Evolutionary conservation across 2,329 filamentous ascomycete genomes (phyloP), one percentile per base, ranked within the genome.

Genomic region (Fusarium haematococcum): DNA sequence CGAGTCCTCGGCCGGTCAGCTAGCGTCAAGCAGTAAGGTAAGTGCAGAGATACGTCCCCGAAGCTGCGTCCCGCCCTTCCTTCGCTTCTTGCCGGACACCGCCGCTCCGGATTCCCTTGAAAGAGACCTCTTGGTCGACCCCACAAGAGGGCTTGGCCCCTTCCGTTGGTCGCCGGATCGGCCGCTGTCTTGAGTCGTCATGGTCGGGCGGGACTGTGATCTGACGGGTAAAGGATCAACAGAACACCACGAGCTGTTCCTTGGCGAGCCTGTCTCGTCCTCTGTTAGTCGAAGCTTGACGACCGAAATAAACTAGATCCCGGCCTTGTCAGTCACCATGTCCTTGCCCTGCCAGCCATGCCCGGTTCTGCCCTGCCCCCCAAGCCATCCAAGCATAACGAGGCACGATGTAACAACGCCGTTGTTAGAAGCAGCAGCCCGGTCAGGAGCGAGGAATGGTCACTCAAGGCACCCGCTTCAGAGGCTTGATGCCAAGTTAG

Each of bases 51-150:
- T 61, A 65, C 23, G 65, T 59, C 43, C 45, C 67, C 64, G 60
- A 69, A 37, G 45, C 56, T 58, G 57, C 48, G 45, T 63, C 64
- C 57, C 67, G 65, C 30, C 41, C 45, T 32, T 60, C 50, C 35
- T 39, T 74, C 69, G 71, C 69, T 63, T 74, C 59, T 50, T 62
- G 58, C 66, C 66, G 65, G 61, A 56, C 63, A 61, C 67, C 67
- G 60, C 67, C 54, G 59, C 61, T 68, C 65, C 64, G 63, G 50
- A 52, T 64, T 58, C 35, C 58, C 58, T 59, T 56, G 23, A 32
- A 45, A 39, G 20, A 48, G 20, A 43, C 63, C 50, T 41, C 35
- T 41, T 57, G 35, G 13, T 54, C 3, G 33, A 18, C 50, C 27
- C 61, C 48, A 57, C 61, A 37, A 6, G 59, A 48, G 30, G 30